Conservation (phyloP, 176 grass and related monocot genomes). For the Zoysia pacifica region DNA sequence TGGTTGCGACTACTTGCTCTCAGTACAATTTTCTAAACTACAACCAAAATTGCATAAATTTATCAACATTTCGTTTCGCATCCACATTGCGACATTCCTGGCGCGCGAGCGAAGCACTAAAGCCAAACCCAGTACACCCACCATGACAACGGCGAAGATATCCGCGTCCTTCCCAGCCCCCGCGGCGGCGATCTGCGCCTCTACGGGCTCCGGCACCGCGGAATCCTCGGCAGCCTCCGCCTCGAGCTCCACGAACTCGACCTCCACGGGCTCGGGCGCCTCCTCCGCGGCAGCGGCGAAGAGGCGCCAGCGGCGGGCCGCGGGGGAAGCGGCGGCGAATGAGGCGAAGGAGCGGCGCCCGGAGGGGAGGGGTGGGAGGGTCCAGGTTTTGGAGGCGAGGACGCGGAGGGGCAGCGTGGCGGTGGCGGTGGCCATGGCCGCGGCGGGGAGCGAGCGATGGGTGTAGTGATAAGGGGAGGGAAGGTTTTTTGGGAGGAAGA, state of each 20-base stretch:
- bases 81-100: background rate
- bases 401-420: slow-evolving; percentile 59
- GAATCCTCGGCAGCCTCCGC: slow-evolving; percentile 14
- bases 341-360: background rate
- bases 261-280: slow-evolving; percentile 30
- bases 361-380: background rate
- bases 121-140: slow-evolving; percentile 31
- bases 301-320: slow-evolving; percentile 23
- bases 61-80: background rate
- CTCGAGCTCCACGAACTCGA: slow-evolving; percentile 28
- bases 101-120: background rate
- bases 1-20: background rate
- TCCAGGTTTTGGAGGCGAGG: slow-evolving; percentile 33
- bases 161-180: slow-evolving; percentile 65
- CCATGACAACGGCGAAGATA: slow-evolving; percentile 93
- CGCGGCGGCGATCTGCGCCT: slow-evolving; percentile 63
- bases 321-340: background rate
- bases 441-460: slow-evolving; percentile 5
- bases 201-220: slow-evolving; percentile 60
- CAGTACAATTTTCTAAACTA: background rate
- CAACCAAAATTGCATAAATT: background rate
- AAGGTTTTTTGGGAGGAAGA: background rate
- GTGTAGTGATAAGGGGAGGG: background rate
- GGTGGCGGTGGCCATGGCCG: slow-evolving; percentile 40
- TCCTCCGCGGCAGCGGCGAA: slow-evolving; percentile 41